Base-by-base conservation (phyloP, 768 basidiomycete genomes). In the Suillus hirtellus region DNA sequence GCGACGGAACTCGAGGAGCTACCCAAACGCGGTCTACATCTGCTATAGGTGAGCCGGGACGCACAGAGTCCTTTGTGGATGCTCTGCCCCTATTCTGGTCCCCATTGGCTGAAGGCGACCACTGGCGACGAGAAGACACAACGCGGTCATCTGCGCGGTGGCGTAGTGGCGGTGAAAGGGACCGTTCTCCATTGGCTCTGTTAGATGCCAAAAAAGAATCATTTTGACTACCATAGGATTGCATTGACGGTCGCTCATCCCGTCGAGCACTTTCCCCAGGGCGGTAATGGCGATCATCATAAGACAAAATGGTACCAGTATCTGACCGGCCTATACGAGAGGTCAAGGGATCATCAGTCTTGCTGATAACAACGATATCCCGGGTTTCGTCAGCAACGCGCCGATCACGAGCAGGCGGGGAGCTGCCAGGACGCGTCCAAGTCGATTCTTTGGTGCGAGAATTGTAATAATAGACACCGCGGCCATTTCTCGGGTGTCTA, bases 261-360 rank as follows among this genome's bases (percentile, higher is more conserved):
- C 74, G 66, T 2, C 74, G 69, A 64, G 42, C 54, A 12, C 67
- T 52, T 42, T 75, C 74, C 50, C 71, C 78, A 40, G 88, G 87
- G 55, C 87, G 84, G 72, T 90, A 89, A 71, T 89, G 86, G 35
- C 89, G 83, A 71, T 89, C 89, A 62, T 82, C 77, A 61, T 82
- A 86, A 19, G 85, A 81, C 61, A 88, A 78, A 17, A 40, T 67
- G 66, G 68, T 65, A 44, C 64, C 66, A 24, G 60, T 60, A 50
- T 77, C 77, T 34, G 69, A 47, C 15, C 71, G 72, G 69, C 73
- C 70, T 70, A 70, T 61, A 68, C 73, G 74, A 67, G 71, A 65
- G 35, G 63, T 63, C 19, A 63, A 40, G 66, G 59, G 37, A 46
- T 70, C 70, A 63, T 59, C 66, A 62, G 63, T 74, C 69, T 68